phyloP scores from a whole-genome alignment of 805 yeast species.

The Saccharomycopsis olivae region DNA sequence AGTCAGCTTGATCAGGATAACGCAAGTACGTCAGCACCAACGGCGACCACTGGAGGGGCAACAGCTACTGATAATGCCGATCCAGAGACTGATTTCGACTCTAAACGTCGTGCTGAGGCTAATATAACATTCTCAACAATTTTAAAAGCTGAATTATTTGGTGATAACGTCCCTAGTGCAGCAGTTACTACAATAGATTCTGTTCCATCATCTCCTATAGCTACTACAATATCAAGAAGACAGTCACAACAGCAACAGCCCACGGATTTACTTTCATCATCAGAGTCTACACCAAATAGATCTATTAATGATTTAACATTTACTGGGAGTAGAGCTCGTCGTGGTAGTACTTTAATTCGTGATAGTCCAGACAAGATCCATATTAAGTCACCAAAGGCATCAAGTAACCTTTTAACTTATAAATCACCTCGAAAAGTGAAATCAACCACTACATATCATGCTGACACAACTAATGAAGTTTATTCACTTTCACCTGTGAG shows the following conservation, averaged over 20 bases:
- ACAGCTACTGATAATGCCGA: constrained; percentile 11
- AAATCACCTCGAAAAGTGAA: constrained; percentile 59
- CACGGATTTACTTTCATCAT: neutral
- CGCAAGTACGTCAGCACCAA: constrained; percentile 18
- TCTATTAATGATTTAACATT: neutral
- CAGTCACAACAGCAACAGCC: neutral
- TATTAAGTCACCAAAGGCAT: constrained; percentile 22
- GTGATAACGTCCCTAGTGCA: constrained; percentile 57
- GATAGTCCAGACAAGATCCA: constrained; percentile 5
- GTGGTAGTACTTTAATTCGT: constrained; percentile 1
- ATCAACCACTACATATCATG: constrained; percentile 43
- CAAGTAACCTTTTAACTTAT: constrained; percentile 60
- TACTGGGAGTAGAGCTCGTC: neutral
- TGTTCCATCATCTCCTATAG: neutral
- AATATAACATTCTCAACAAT: constrained; percentile 80
- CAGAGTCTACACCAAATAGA: neutral
- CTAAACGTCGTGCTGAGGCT: constrained; percentile 68
- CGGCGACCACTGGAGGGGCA: no score
- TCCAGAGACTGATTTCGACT: constrained; percentile 52
- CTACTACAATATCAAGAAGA: no score
- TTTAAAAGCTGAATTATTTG: constrained; percentile 82
- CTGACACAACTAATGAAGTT: constrained; percentile 60
- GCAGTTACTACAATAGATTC: constrained; percentile 18
- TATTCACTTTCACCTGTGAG: constrained; percentile 82
- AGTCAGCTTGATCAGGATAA: constrained; percentile 21